Conservation (phyloP, 2,329 filamentous ascomycete species). For the Pseudomassariella vexata region DNA sequence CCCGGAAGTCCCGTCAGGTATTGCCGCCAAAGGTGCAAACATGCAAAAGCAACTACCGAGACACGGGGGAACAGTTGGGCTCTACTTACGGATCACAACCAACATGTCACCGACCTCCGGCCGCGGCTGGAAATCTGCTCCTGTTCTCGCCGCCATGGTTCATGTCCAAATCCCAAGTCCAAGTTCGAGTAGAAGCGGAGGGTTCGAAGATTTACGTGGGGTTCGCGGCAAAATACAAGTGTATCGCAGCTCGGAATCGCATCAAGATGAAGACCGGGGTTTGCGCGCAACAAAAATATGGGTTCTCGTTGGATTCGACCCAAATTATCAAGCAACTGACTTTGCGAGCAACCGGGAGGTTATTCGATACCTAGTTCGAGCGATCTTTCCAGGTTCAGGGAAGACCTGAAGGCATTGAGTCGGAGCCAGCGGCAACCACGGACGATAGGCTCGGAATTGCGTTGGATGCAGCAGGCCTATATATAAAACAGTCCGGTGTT, state of each 20-base stretch:
- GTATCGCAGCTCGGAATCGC: slow-evolving; percentile 1
- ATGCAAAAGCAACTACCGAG: too few species aligned
- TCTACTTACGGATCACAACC: slow-evolving; percentile 64
- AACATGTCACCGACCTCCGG: slow-evolving; percentile 63
- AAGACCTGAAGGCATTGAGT: slow-evolving; percentile 15
- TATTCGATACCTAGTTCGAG: slow-evolving; percentile 18
- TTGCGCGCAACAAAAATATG: slow-evolving; percentile 3
- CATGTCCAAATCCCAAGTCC: slow-evolving; percentile 2
- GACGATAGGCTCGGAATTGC: too few species aligned
- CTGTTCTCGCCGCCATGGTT: slow-evolving; percentile 38
- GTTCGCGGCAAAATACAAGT: neutral
- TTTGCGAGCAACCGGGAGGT: too few species aligned
- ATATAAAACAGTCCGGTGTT: slow-evolving; percentile 1
- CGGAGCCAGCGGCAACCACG: slow-evolving; percentile 1
- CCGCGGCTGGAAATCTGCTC: slow-evolving; percentile 33
- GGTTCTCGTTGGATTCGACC: too few species aligned
- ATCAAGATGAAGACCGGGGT: slow-evolving; percentile 2
- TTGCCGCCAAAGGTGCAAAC: too few species aligned
- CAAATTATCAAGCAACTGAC: too few species aligned
- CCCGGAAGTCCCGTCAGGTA: too few species aligned
- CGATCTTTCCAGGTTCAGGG: slow-evolving; percentile 16
- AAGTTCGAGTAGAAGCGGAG: slow-evolving; percentile 1
- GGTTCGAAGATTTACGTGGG: slow-evolving; percentile 8
- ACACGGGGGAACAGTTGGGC: slow-evolving; percentile 3
- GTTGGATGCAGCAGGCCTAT: slow-evolving; percentile 1